Evolutionary conservation across 2,329 filamentous ascomycete species (phyloP).

Genomic region (Botryotinia calthae): DNA sequence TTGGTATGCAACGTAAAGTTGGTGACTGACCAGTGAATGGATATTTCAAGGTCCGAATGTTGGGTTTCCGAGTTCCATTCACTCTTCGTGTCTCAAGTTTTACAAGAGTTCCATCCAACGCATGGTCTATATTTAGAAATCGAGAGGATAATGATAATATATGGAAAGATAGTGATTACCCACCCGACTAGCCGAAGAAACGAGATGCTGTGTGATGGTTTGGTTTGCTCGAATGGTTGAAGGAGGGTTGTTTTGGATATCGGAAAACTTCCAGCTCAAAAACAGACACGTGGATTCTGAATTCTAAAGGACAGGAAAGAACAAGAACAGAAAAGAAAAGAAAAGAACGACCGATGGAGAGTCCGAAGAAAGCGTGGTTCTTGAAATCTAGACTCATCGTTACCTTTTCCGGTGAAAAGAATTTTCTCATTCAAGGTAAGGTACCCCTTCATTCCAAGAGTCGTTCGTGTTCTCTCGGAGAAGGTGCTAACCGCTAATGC

Average conservation of each 20-base stretch:
- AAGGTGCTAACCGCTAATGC: background rate
- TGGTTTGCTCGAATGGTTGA: background rate
- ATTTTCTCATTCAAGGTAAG: background rate
- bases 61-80: background rate
- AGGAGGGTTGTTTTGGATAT: background rate
- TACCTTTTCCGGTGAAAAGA: background rate
- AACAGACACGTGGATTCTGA: background rate
- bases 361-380: conserved; percentile 13
- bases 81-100: background rate
- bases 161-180: background rate
- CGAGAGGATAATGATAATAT: too few species aligned
- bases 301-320: background rate
- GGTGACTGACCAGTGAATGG: background rate
- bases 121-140: background rate
- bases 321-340: background rate
- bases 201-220: background rate
- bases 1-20: background rate
- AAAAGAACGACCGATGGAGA: conserved; percentile 13
- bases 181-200: background rate
- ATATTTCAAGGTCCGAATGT: background rate
- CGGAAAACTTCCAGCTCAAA: background rate
- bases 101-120: too few species aligned
- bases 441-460: background rate
- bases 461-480: background rate
- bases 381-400: conserved; percentile 13